Evolutionary conservation across 345 rosid genomes (phyloP).

Genomic region (Eutrema japonicum): DNA sequence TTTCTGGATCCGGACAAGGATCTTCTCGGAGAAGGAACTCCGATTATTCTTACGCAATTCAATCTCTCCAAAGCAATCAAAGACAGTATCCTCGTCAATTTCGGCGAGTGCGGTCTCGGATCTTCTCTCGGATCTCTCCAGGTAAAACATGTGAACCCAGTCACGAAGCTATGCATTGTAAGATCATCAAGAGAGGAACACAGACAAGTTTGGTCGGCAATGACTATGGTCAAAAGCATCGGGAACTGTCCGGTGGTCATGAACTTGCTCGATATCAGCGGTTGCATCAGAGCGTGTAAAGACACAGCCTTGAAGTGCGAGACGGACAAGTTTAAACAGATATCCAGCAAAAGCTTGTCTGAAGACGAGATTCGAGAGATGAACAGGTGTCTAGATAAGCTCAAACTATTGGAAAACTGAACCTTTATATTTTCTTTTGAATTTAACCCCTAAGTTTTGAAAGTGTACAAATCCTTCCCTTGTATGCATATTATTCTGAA

Average conservation of each 20-base stretch:
- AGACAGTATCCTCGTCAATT: constrained; percentile 69
- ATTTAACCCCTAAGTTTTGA: constrained; percentile 20
- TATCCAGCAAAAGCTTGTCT: constrained; percentile 48
- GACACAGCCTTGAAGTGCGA: constrained; percentile 75
- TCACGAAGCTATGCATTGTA: constrained; percentile 69
- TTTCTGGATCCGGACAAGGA: constrained; percentile 73
- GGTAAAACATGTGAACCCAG: constrained; percentile 76
- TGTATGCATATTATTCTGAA: background rate
- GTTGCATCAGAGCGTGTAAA: constrained; percentile 72
- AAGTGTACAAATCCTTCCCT: background rate
- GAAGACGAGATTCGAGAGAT: constrained; percentile 57
- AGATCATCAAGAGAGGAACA: constrained; percentile 76
- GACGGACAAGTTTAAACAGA: constrained; percentile 68
- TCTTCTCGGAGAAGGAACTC: constrained; percentile 50
- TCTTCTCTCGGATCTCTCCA: constrained; percentile 71
- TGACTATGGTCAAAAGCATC: constrained; percentile 67
- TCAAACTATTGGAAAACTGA: constrained; percentile 61
- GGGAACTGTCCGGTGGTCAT: constrained; percentile 68
- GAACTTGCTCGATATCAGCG: constrained; percentile 72
- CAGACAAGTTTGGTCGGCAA: constrained; percentile 76
- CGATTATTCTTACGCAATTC: constrained; percentile 67
- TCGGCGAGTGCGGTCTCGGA: constrained; percentile 78
- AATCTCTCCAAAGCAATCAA: constrained; percentile 65
- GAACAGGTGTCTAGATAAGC: constrained; percentile 67
- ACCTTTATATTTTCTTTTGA: background rate